phyloP scores from a whole-genome alignment of 345 rosid species.

The Bruguiera sexangula region DNA sequence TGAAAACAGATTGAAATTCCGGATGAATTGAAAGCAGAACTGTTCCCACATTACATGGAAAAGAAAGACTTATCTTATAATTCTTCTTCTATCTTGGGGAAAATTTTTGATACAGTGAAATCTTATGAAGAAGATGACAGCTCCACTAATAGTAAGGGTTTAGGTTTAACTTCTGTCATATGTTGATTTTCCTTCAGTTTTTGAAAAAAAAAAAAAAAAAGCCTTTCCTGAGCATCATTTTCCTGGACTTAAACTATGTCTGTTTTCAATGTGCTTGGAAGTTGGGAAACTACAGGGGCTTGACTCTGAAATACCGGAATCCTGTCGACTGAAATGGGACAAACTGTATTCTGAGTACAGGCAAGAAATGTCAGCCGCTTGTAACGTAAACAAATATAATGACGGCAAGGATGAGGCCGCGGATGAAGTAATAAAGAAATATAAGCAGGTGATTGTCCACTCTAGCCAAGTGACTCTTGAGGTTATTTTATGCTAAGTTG shows the following conservation, averaged over 20 bases:
- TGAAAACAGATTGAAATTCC: conserved; percentile 49
- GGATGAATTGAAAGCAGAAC: conserved; percentile 32
- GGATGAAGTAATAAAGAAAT: conserved; percentile 30
- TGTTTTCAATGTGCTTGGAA: neutral
- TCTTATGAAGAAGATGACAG: conserved; percentile 23
- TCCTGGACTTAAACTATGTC: too few relatives aligned
- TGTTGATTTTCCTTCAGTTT: too few relatives aligned
- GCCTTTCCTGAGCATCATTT: too few relatives aligned
- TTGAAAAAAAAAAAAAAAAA: neutral
- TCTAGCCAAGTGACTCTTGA: too few relatives aligned
- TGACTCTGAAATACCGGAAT: conserved; percentile 17
- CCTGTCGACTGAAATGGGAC: conserved; percentile 31
- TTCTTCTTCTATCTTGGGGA: conserved; percentile 64
- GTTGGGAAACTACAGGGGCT: conserved; percentile 54
- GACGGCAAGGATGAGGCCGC: conserved; percentile 24
- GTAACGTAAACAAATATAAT: neutral
- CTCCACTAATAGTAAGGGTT: conserved; percentile 36
- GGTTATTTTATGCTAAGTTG: too few relatives aligned
- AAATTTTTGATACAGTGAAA: conserved; percentile 48
- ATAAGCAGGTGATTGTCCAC: conserved; percentile 47
- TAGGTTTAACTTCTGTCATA: too few relatives aligned
- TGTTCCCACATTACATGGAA: conserved; percentile 63
- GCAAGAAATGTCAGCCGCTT: conserved; percentile 43
- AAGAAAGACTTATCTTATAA: conserved; percentile 27
- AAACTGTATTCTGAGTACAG: conserved; percentile 37